These are phyloP conservation scores for Magnaporthales sp. DNA, from an alignment of 2,329 filamentous ascomycete species.

Conservation along the genomic window DNA sequence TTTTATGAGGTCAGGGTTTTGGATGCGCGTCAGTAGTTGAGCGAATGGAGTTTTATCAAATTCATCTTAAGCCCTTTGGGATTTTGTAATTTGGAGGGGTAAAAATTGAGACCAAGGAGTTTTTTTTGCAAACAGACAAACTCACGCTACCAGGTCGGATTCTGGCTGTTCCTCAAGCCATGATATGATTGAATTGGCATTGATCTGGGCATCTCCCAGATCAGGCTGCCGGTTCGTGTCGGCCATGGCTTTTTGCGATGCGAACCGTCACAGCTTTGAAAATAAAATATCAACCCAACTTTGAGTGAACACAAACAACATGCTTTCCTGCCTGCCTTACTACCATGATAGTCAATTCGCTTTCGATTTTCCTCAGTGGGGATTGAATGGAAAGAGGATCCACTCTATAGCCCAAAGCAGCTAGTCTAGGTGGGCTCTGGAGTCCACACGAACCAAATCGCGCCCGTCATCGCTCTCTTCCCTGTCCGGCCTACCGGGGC, in stretches of 20 bases:
- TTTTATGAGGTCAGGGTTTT: neutral
- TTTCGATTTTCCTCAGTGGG: neutral
- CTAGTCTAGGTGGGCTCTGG: neutral
- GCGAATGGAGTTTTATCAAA: neutral
- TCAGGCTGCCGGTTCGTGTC: constrained; percentile 8
- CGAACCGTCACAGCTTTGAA: neutral
- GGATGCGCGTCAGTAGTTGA: neutral
- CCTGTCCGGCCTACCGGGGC: neutral
- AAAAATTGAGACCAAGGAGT: neutral
- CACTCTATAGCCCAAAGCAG: neutral
- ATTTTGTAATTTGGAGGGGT: neutral
- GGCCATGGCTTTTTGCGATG: constrained; percentile 7
- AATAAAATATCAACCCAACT: neutral
- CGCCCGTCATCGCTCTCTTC: constrained; percentile 5
- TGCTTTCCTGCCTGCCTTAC: neutral
- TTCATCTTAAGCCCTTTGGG: neutral
- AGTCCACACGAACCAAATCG: neutral
- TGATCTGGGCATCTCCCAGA: constrained; percentile 14
- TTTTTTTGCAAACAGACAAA: neutral
- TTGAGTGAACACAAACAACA: neutral
- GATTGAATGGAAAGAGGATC: neutral
- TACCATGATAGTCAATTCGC: neutral
- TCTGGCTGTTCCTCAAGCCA: constrained; percentile 16
- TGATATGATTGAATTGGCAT: constrained; percentile 16
- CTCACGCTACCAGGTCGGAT: constrained; percentile 2